These are phyloP conservation scores for Fusarium heterosporum DNA, from an alignment of 2,329 filamentous ascomycete genomes.

Conservation along the genomic window DNA sequence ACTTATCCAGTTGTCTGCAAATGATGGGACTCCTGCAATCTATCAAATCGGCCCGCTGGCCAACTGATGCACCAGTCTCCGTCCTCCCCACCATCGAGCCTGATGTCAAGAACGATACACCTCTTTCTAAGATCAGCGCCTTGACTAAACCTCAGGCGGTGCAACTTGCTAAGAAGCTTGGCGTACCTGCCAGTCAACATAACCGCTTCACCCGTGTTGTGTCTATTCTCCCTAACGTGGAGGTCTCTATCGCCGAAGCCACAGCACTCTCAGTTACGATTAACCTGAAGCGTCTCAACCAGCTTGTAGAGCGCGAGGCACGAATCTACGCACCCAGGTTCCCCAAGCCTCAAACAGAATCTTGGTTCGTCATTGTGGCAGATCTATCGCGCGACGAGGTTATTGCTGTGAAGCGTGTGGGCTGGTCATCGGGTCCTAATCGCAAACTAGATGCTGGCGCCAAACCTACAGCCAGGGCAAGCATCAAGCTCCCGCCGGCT, in stretches of 20 bases:
- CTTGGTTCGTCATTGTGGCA: conserved; percentile 87
- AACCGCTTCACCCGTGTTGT: conserved; percentile 68
- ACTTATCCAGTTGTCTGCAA: conserved; percentile 78
- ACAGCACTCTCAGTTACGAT: conserved; percentile 74
- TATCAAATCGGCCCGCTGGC: conserved; percentile 94
- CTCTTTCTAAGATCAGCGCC: conserved; percentile 58
- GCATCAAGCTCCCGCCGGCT: conserved; percentile 69
- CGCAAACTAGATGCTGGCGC: conserved; percentile 55
- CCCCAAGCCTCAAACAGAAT: conserved; percentile 94
- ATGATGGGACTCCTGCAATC: conserved; percentile 91
- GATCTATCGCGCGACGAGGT: conserved; percentile 78
- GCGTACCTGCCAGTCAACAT: conserved; percentile 59
- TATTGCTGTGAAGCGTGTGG: conserved; percentile 85
- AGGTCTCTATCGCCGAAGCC: conserved; percentile 69
- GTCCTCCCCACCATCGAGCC: conserved; percentile 80
- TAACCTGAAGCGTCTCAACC: conserved; percentile 74
- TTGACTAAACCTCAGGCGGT: conserved; percentile 52
- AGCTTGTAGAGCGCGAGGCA: conserved; percentile 71
- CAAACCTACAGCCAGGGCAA: conserved; percentile 65
- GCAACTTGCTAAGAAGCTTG: conserved; percentile 63
- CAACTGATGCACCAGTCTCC: conserved; percentile 79
- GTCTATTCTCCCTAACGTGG: conserved; percentile 75
- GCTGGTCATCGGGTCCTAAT: conserved; percentile 66
- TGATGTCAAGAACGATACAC: conserved; percentile 56
- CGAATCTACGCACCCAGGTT: conserved; percentile 89